Percentiles rank a stretch among this genome's conserved stretches.
Evolutionary conservation across 768 basidiomycete genomes (phyloP).

Genomic region (Panellus pusillus): DNA sequence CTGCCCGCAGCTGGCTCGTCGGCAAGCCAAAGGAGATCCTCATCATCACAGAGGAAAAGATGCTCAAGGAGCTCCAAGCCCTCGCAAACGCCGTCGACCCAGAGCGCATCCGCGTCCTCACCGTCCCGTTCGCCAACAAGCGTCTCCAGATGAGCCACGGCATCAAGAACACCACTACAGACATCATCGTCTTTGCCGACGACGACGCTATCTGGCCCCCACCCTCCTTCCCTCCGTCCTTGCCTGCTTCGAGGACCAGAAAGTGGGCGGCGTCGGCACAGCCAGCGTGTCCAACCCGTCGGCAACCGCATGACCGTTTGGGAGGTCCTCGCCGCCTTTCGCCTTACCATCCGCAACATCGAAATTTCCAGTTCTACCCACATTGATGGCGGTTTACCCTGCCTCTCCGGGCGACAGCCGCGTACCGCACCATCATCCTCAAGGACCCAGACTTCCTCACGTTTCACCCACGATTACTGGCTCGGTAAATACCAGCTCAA

Average conservation of each 20-base stretch:
- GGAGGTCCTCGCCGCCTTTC: conserved; percentile 94
- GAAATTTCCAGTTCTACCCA: conserved; percentile 88
- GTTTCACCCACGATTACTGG: conserved; percentile 95
- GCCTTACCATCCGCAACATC: conserved; percentile 90
- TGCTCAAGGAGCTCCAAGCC: conserved; percentile 85
- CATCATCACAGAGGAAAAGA: conserved; percentile 81
- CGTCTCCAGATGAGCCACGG: conserved; percentile 93
- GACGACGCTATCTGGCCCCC: conserved; percentile 97
- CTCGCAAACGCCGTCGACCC: conserved; percentile 89
- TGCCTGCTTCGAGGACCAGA: conserved; percentile 93
- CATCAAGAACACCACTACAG: conserved; percentile 86
- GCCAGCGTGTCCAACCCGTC: conserved; percentile 82
- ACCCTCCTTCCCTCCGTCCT: conserved; percentile 87
- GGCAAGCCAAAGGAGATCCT: conserved; percentile 84
- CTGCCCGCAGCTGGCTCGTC: conserved; percentile 88
- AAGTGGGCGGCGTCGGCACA: conserved; percentile 88
- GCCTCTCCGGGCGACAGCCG: conserved; percentile 93
- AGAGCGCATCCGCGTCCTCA: conserved; percentile 78
- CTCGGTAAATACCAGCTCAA: conserved; percentile 92
- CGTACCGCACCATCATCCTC: conserved; percentile 90
- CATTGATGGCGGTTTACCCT: conserved; percentile 90
- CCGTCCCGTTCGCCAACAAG: conserved; percentile 92
- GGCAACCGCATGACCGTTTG: conserved; percentile 85
- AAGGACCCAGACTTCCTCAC: conserved; percentile 93
- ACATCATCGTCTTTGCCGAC: conserved; percentile 93